Evolutionary conservation across 306 rosid genomes (phyloP).

Genomic region (Rosa lucieae): DNA sequence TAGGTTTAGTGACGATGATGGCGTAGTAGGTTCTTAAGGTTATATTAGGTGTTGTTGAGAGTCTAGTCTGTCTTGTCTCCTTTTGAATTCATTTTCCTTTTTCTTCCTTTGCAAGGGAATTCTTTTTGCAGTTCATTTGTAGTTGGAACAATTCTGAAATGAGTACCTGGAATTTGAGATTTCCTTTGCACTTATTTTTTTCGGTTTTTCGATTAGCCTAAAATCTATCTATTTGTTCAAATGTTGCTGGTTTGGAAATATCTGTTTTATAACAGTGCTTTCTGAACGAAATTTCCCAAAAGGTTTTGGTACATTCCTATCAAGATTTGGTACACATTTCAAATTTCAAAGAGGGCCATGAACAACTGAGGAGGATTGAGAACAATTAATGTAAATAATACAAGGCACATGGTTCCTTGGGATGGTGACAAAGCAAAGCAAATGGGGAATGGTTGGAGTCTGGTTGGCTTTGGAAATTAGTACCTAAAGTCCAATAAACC

Average conservation of each 20-base stretch:
- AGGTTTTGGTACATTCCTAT: neutral
- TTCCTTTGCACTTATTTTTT: conserved; percentile 20
- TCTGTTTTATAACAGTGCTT: neutral
- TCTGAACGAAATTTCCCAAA: conserved; percentile 2
- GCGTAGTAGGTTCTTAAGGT: conserved; percentile 45
- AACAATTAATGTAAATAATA: neutral
- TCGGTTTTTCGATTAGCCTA: neutral
- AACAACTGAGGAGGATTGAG: conserved; percentile 10
- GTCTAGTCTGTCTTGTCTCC: conserved; percentile 36
- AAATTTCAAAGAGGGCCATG: conserved; percentile 12
- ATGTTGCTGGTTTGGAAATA: conserved; percentile 3
- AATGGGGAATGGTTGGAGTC: conserved; percentile 7
- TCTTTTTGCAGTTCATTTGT: conserved; percentile 99
- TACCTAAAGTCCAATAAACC: conserved; percentile 21
- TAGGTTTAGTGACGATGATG: conserved; percentile 51
- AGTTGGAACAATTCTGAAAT: conserved; percentile 63
- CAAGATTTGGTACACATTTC: conserved; percentile 15
- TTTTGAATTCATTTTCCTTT: conserved; percentile 52
- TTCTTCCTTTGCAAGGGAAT: conserved; percentile 60
- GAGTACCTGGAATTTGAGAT: conserved; percentile 58
- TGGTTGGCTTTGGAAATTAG: conserved; percentile 22
- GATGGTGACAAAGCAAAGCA: conserved; percentile 9
- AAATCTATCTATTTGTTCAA: neutral
- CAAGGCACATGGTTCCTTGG: conserved; percentile 14
- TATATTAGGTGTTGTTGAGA: conserved; percentile 42